Evolutionary conservation across 768 basidiomycete species (phyloP).

Genomic region (Cubamyces sp.): DNA sequence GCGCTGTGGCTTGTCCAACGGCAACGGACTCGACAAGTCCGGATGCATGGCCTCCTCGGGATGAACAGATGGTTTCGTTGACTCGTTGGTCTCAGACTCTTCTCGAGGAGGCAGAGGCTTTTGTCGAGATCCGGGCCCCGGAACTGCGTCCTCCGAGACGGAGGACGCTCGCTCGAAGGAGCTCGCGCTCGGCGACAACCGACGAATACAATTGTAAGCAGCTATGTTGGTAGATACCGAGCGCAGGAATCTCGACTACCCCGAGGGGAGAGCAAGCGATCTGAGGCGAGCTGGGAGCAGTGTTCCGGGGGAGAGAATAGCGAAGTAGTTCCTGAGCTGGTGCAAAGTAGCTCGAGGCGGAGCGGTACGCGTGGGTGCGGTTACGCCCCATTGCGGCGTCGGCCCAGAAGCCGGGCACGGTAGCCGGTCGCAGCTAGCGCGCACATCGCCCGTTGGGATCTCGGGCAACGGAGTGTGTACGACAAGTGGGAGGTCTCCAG

Average conservation of each 20-base stretch:
- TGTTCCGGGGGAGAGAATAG: slow-evolving; percentile 4
- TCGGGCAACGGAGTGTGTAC: background rate
- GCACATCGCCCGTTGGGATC: background rate
- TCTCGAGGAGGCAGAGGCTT: too few species aligned
- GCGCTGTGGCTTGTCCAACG: too few species aligned
- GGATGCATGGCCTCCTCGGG: too few species aligned
- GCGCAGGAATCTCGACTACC: background rate
- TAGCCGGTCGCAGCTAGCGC: background rate
- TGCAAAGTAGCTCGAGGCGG: too few species aligned
- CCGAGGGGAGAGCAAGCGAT: background rate
- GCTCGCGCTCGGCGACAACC: background rate
- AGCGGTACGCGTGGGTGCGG: slow-evolving; percentile 2
- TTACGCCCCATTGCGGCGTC: background rate
- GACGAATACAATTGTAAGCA: background rate
- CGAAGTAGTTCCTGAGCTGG: background rate
- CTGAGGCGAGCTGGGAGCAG: slow-evolving; percentile 10
- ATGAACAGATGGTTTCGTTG: too few species aligned
- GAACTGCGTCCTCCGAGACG: slow-evolving; percentile 6
- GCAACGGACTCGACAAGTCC: too few species aligned
- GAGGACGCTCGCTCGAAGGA: background rate
- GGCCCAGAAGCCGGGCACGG: background rate
- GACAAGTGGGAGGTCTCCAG: background rate
- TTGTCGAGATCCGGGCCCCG: background rate
- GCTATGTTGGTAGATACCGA: background rate
- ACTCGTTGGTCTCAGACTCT: too few species aligned